Evolutionary conservation across 306 rosid species (phyloP), one percentile per base, ranked within the genome.

Genomic region (Prunus padus): DNA sequence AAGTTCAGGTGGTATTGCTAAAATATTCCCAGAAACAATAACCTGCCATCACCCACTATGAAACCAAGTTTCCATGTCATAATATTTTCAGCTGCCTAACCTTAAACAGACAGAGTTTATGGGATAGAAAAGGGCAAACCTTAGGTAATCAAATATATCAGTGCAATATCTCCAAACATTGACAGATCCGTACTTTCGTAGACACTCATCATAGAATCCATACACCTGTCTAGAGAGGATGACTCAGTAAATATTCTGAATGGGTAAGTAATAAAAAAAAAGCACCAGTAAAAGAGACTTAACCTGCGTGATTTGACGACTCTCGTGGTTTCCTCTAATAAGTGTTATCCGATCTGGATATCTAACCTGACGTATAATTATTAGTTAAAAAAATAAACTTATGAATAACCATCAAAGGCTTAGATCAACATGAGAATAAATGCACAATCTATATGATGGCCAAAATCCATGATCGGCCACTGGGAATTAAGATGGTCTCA

Each of bases 81-180:
- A 57, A 54, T 73, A 46, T 49, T 69, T 31, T 55, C 73, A 70
- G 56, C 67, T 45, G 22, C 59, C 44, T 28, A 44, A 11, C 61
- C 59, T 49, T 64, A 33, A 69, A 79, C 65, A 46, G 33, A 62
- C 52, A 77, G 23, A 16, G 42, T 31, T 57, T 64, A 31, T 57
- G 11, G 13, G 69, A 57, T 11, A 30, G 11, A 37, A 71, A 42
- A 61, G 61, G 64, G 65, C 86, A 79, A 77, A 96, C 99, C 99
- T 96, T 81, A 96, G 76, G 81, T 90, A 96, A 86, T 96, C 99
- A 28, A 96, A 96, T 83, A 96, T 87, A 83, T 92, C 99, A 3
- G 99, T 96, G 84, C 99, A 96, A 67, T 96, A 92, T 96, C 97
- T 92, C 99, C 99, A 96, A 61, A 96, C 99, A 86, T 96, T 96